Evolutionary conservation across 257 asterid species (phyloP).

Genomic region (Solanum verrucosum): DNA sequence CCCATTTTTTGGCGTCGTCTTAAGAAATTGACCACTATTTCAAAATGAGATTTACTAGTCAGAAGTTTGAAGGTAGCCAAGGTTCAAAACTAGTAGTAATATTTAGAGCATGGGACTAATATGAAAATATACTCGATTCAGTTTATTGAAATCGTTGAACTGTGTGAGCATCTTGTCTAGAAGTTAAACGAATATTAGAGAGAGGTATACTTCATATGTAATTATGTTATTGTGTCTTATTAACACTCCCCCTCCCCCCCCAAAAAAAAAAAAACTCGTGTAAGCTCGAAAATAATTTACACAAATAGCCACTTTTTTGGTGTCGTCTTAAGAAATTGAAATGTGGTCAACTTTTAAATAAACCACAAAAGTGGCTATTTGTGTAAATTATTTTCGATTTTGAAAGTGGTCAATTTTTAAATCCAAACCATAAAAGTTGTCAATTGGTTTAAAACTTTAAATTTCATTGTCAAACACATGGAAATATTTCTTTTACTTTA

Average conservation of each 20-base stretch:
- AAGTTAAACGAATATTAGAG: too few relatives aligned
- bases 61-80: not conserved
- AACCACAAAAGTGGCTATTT: not conserved
- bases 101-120: not conserved
- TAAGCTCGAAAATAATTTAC: too few relatives aligned
- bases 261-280: too few relatives aligned
- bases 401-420: not conserved
- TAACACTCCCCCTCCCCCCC: too few relatives aligned
- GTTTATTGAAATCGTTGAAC: too few relatives aligned
- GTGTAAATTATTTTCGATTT: not conserved
- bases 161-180: too few relatives aligned
- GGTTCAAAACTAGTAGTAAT: not conserved
- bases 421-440: not conserved
- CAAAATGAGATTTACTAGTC: not conserved
- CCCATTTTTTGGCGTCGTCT: not conserved
- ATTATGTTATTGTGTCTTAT: too few relatives aligned
- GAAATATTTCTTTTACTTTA: not conserved
- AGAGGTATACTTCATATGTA: too few relatives aligned
- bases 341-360: not conserved
- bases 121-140: not conserved
- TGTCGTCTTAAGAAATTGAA: not conserved
- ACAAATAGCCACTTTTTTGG: too few relatives aligned
- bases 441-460: not conserved
- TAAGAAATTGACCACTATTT: not conserved
- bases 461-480: not conserved